Conservation (phyloP, 129 eudicot species). For the Silybum marianum region DNA sequence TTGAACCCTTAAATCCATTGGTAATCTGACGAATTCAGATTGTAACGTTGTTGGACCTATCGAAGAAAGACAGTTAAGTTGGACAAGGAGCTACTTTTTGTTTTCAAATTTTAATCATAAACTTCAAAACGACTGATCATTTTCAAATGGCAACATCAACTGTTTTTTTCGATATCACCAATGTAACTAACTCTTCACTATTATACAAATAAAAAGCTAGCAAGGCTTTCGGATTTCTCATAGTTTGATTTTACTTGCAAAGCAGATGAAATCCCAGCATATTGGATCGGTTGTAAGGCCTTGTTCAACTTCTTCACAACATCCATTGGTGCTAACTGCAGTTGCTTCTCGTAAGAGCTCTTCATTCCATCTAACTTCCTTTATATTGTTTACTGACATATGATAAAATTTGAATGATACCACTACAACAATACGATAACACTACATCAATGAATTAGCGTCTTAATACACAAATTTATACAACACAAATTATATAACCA, state of each 20-base stretch:
- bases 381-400: background rate
- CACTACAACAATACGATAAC: too few species aligned
- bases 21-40: background rate
- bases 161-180: background rate
- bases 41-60: background rate
- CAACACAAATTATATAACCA: too few species aligned
- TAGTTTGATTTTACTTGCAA: background rate
- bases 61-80: background rate
- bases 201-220: background rate
- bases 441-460: too few species aligned
- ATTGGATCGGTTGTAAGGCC: slow-evolving; percentile 9
- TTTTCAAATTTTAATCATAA: background rate
- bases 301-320: background rate
- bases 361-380: background rate
- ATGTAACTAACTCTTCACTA: background rate
- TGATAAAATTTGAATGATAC: too few species aligned
- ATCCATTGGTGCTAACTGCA: background rate
- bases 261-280: slow-evolving; percentile 19
- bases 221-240: background rate
- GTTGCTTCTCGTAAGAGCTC: slow-evolving; percentile 12
- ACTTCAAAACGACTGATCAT: background rate
- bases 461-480: too few species aligned
- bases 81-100: background rate
- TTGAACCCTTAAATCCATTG: background rate
- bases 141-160: background rate